Evolutionary conservation across 1,284 basidiomycete genomes (phyloP), one percentile per base, ranked within the genome.

Genomic region (Caloboletus inedulis): DNA sequence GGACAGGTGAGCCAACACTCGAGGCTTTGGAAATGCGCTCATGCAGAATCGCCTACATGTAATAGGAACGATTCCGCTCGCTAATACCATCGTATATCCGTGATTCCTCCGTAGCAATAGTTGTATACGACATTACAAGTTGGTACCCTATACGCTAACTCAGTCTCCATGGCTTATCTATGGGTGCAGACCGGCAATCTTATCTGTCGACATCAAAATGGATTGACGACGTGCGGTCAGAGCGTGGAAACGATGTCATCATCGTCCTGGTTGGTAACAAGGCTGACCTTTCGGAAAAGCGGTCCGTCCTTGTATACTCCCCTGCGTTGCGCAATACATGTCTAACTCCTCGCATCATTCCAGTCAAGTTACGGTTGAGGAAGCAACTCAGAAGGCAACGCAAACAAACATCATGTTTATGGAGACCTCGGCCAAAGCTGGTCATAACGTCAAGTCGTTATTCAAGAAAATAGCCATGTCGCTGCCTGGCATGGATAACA

Each of bases 401-500:
- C 89, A 97, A 69, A 78, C 97, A 58, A 89, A 89, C 65, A 91
- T 99, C 64, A 94, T 99, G 90, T 98, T 97, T 68, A 98, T 99
- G 86, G 97, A 99, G 75, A 99, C 97, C 4, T 97, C 94, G 31
- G 97, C 97, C 33, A 99, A 99, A 71, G 97, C 97, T 3, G 97
- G 97, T 3, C 96, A 99, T 72, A 99, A 99, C 62, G 97, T 99
- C 60, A 99, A 99, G 78, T 91, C 91, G 58, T 74, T 99, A 57
- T 99, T 99, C 82, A 93, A 98, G 77, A 99, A 98, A 81, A 99
- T 99, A 62, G 97, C 97, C 0, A 89, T 98, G 85, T 94, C 94
- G 3, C 74, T 99, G 52, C 97, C 97, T 7, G 97, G 97, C 10
- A 95, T 95, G 83, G 92, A 96, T 66, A 89, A 88, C 64, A 91